phyloP scores from a whole-genome alignment of 192 early-diverging fungal genomes.

The Phlyctochytrium planicorne region DNA sequence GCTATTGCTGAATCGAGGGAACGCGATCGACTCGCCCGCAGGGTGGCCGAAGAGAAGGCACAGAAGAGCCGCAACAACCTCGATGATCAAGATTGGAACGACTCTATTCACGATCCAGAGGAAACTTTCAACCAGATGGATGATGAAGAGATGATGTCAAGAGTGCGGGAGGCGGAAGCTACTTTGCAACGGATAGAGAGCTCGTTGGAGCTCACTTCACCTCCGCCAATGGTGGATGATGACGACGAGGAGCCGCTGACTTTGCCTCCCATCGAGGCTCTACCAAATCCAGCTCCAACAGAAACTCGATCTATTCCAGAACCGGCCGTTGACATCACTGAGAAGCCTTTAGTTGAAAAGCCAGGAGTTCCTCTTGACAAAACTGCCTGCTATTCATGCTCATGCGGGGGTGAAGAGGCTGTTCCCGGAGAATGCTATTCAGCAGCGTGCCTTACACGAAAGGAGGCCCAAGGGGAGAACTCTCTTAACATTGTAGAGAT shows the following conservation, averaged over 20 bases:
- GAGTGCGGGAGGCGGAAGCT: neutral
- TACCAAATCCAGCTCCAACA: too few species aligned
- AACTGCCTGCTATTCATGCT: neutral
- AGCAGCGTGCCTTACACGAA: too few species aligned
- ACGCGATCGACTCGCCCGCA: neutral
- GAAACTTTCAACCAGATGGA: neutral
- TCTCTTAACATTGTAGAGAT: too few species aligned
- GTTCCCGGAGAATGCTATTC: too few species aligned
- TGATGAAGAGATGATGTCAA: neutral
- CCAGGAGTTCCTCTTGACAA: neutral
- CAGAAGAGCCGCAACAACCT: too few species aligned
- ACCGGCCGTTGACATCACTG: neutral
- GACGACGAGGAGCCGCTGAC: too few species aligned
- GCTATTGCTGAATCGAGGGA: neutral
- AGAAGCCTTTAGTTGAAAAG: neutral
- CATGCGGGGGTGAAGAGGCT: neutral
- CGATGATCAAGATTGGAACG: too few species aligned
- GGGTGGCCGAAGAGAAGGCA: neutral
- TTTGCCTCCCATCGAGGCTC: too few species aligned
- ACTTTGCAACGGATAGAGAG: neutral
- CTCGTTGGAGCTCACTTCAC: neutral
- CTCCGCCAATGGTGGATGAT: too few species aligned
- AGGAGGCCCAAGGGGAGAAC: too few species aligned
- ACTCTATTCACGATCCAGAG: too few species aligned
- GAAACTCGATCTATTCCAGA: too few species aligned